Percentiles rank a stretch among this genome's conserved stretches.
phyloP scores from a whole-genome alignment of 192 early-diverging fungal genomes.

The Obelidium mucronatum region DNA sequence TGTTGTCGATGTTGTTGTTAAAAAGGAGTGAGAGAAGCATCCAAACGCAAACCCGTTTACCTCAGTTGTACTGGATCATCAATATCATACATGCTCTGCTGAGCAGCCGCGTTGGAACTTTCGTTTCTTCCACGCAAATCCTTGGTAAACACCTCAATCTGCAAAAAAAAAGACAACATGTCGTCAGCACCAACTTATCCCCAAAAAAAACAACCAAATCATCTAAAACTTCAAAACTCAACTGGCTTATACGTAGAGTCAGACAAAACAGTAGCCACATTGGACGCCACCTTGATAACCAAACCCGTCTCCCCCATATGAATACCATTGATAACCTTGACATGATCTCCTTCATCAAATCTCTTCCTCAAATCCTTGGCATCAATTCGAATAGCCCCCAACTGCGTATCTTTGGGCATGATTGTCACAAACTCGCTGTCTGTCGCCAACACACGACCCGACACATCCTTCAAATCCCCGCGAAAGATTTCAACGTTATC shows the following conservation, averaged over 20 bases:
- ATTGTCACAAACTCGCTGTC: conserved; percentile 78
- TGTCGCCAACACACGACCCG: conserved; percentile 78
- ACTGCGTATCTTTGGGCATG: conserved; percentile 43
- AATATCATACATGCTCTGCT: conserved; percentile 78
- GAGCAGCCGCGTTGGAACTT: conserved; percentile 57
- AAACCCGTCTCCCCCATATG: conserved; percentile 88
- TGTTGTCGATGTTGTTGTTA: conserved; percentile 77
- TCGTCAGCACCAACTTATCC: not conserved
- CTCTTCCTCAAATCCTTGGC: conserved; percentile 82
- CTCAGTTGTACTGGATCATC: conserved; percentile 89
- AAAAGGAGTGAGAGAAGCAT: not conserved
- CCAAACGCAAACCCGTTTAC: conserved; percentile 37
- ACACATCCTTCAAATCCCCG: conserved; percentile 82
- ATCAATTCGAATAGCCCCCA: conserved; percentile 29
- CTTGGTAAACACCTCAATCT: conserved; percentile 86
- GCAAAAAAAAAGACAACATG: conserved; percentile 3
- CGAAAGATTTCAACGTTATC: conserved; percentile 87
- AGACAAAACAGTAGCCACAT: conserved; percentile 79
- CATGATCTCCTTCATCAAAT: conserved; percentile 93
- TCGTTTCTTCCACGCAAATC: conserved; percentile 85
- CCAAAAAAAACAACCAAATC: not conserved
- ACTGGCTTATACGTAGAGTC: conserved; percentile 61
- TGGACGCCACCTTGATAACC: conserved; percentile 84
- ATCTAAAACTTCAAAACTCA: conserved; percentile 14
- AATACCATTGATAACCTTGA: conserved; percentile 88